These are phyloP conservation scores for Aleurites moluccanus DNA, from an alignment of 441 rosid genomes.

Conservation along the genomic window DNA sequence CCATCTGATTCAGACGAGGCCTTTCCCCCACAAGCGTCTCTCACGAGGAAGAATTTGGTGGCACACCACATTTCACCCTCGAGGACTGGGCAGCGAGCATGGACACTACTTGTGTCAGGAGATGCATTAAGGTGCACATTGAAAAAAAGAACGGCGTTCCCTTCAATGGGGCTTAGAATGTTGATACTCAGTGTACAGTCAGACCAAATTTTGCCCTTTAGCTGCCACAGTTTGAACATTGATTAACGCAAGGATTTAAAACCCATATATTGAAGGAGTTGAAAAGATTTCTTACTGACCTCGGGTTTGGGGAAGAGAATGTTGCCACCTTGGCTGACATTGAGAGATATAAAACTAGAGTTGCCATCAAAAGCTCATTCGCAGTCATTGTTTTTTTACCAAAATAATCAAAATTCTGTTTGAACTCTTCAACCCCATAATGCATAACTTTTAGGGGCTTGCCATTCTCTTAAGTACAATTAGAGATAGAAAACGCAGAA, in stretches of 20 bases:
- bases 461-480: constrained; percentile 52
- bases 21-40: constrained; percentile 34
- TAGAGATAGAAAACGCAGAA: constrained; percentile 11
- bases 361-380: constrained; percentile 56
- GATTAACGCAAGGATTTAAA: neutral
- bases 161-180: constrained; percentile 62
- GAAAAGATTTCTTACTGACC: constrained; percentile 46
- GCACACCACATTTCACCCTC: constrained; percentile 71
- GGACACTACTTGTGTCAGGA: constrained; percentile 62
- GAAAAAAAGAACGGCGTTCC: constrained; percentile 82
- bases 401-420: constrained; percentile 48
- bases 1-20: constrained; percentile 26
- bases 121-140: constrained; percentile 54
- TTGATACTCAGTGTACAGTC: constrained; percentile 49
- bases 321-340: constrained; percentile 71
- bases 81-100: constrained; percentile 73
- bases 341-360: constrained; percentile 66
- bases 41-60: constrained; percentile 52
- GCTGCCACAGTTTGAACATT: constrained; percentile 34
- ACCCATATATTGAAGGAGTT: neutral
- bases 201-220: constrained; percentile 49
- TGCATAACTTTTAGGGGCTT: constrained; percentile 50
- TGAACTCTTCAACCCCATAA: constrained; percentile 50
- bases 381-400: constrained; percentile 36
- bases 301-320: constrained; percentile 65